Evolutionary conservation across 2,329 filamentous ascomycete genomes (phyloP), one percentile per base, ranked within the genome.

Genomic region (Cladosporium sp.): DNA sequence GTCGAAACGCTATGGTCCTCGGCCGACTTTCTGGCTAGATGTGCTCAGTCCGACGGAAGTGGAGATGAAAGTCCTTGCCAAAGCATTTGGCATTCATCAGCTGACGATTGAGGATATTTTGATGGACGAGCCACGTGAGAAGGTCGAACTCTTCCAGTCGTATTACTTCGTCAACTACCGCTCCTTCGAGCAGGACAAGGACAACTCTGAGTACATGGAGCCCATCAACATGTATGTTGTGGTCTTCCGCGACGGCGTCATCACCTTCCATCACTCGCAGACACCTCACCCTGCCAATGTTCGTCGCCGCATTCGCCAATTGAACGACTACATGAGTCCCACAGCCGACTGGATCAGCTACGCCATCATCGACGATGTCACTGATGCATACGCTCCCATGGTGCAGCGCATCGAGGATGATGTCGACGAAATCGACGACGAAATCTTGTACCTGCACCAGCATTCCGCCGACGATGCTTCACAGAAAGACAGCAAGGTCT

Each of bases 141-240:
- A 98, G 71, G 93, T 98, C 0, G 93, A 98, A 67, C 78, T 98
- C 1, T 98, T 98, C 75, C 85, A 88, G 29, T 87, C 95, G 66
- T 98, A 98, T 72, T 98, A 98, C 69, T 96, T 98, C 62, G 88
- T 98, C 71, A 97, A 95, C 67, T 98, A 98, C 68, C 86, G 93
- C 13, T 94, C 90, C 0, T 98, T 98, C 64, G 93, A 98, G 66
- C 93, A 97, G 67, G 93, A 98, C 64, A 82, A 83, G 53, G 85
- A 85, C 59, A 95, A 84, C 65, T 88, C 93, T 51, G 84, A 94
- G 63, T 95, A 94, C 66, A 78, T 98, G 39, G 89, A 97, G 60
- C 92, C 93, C 0, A 87, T 98, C 63, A 95, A 97, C 69, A 89
- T 98, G 79, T 98, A 97, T 62, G 86, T 96, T 30, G 86, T 97